Evolutionary conservation across 805 yeast species (phyloP).

Genomic region (Kodamaea nitidulidarum): DNA sequence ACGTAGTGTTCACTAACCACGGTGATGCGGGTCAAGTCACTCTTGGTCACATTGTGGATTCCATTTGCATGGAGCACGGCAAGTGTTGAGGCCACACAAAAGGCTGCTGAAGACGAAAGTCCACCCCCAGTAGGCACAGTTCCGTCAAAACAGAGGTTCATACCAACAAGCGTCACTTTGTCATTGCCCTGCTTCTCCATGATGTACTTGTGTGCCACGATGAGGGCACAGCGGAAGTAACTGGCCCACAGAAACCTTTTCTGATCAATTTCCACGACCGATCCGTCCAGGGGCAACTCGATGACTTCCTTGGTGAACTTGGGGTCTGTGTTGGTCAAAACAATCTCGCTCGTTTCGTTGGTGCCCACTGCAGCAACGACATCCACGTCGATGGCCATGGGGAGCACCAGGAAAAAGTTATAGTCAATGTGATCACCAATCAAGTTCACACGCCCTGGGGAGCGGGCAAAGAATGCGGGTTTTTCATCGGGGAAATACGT

Average conservation of each 20-base stretch:
- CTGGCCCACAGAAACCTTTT: slow-evolving; percentile 57
- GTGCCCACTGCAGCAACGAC: slow-evolving; percentile 49
- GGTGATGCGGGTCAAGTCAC: slow-evolving; percentile 55
- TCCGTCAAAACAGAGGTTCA: slow-evolving; percentile 55
- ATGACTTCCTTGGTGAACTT: slow-evolving; percentile 34
- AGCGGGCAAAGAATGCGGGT: slow-evolving; percentile 50
- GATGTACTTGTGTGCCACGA: slow-evolving; percentile 53
- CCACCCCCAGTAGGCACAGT: slow-evolving; percentile 73
- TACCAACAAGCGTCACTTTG: slow-evolving; percentile 25
- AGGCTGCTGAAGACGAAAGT: slow-evolving; percentile 67
- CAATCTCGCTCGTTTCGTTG: slow-evolving; percentile 19
- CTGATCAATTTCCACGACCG: slow-evolving; percentile 44
- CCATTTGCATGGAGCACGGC: slow-evolving; percentile 53
- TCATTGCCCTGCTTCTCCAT: slow-evolving; percentile 27
- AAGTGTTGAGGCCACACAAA: slow-evolving; percentile 60
- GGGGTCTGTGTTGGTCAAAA: slow-evolving; percentile 29
- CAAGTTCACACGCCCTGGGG: slow-evolving; percentile 75
- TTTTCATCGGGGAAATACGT: slow-evolving; percentile 18
- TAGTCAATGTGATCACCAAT: slow-evolving; percentile 77
- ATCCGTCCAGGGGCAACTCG: slow-evolving; percentile 39
- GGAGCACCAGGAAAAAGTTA: slow-evolving; percentile 61
- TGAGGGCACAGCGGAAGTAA: slow-evolving; percentile 62
- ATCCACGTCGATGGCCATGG: slow-evolving; percentile 68
- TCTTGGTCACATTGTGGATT: slow-evolving; percentile 39
- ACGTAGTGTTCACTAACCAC: slow-evolving; percentile 66